Evolutionary conservation across 805 yeast species (phyloP), one percentile per base, ranked within the genome.

Genomic region (Saturnispora gosingensis): DNA sequence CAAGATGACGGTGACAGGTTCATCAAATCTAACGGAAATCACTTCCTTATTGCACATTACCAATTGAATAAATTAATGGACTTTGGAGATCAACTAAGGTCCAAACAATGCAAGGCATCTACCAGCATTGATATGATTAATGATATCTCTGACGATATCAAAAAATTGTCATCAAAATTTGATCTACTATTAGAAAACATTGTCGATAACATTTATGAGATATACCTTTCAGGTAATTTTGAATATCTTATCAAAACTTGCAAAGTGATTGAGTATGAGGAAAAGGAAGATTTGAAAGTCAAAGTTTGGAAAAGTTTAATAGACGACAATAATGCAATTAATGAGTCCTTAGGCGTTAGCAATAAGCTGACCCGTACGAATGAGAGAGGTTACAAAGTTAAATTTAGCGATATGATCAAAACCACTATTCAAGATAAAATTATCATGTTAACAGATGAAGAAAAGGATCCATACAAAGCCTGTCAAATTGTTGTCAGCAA

Each of bases 241-340:
- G 80, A 83, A 32, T 70, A 89, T 56, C 81, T 87, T 1, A 81
- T 82, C 36, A 80, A 90, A 49, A 64, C 85, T 45, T 81, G 88
- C 42, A 85, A 88, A 57, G 78, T 93, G 16, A 73, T 93, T 43
- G 95, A 89, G 56, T 74, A 71, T 56, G 99, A 93, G 66, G 87
- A 85, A 57, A 72, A 76, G 28, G 88, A 87, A 61, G 99, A 93
- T 61, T 65, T 81, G 54, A 81, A 82, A 49, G 66, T 66, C 46
- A 61, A 69, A 52, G 60, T 63, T 25, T 58, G 61, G 48, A 56
- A 56, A 27, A 54, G 54, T 16, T 40, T 58, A 11, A 42, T 56
- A 3, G 59, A 45, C 22, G 46, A 46, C 8, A 43, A 43, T 8
- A 56, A 52, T 11, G 39, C 18, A 9, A 43, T 39, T 9, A 57